Conservation (phyloP, 2,329 filamentous ascomycete genomes). For the Fusarium continuum region DNA sequence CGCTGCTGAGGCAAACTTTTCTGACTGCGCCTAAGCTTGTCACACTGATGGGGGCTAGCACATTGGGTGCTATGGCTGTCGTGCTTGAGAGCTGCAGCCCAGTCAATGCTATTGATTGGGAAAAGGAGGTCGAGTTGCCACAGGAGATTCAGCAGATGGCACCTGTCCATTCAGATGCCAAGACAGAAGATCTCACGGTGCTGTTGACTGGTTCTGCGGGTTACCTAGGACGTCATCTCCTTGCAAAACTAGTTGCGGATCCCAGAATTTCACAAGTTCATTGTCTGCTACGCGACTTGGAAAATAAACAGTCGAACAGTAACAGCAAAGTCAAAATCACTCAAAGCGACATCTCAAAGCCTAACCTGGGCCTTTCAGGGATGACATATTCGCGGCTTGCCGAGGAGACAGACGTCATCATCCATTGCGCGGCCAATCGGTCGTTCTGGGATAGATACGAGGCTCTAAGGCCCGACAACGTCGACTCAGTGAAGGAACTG, state of each 20-base stretch:
- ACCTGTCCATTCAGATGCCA: rapidly evolving
- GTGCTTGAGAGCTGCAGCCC: not conserved
- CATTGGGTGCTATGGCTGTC: not conserved
- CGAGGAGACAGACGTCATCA: not conserved
- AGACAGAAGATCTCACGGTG: rapidly evolving
- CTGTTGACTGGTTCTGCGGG: not conserved
- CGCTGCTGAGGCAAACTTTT: not conserved
- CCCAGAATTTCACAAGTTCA: not conserved
- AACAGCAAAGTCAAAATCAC: not conserved
- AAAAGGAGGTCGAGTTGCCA: not conserved
- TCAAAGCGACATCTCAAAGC: not conserved
- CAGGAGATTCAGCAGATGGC: rapidly evolving
- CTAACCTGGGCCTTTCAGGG: not conserved
- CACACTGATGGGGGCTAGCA: not conserved
- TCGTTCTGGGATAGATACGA: slow-evolving; percentile 1
- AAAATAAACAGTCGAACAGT: not conserved
- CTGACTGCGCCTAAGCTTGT: not conserved
- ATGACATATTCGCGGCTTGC: not conserved
- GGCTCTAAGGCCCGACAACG: not conserved
- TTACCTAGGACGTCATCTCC: not conserved
- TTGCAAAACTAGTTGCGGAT: rapidly evolving
- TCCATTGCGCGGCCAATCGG: not conserved
- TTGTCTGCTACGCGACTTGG: not conserved
- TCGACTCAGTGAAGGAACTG: not conserved
- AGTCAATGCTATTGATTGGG: not conserved